phyloP scores from a whole-genome alignment of 108 stramenopile genomes.

The Nitzschia sp. region DNA sequence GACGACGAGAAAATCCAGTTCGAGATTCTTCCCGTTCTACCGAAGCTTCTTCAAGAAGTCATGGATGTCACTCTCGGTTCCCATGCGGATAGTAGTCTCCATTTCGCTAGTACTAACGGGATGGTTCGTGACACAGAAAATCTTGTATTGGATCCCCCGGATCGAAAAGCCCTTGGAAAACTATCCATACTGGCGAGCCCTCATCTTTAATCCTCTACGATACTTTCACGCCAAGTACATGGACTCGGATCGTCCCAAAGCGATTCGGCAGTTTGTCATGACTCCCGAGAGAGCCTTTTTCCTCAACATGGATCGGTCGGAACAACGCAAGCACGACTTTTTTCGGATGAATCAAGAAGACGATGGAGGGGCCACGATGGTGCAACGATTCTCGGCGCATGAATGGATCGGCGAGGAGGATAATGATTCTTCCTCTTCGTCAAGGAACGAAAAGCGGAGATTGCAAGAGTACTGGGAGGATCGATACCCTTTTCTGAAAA shows the following conservation, averaged over 20 bases:
- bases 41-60: too few species aligned
- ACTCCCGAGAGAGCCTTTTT: constrained; percentile 7
- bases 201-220: constrained; percentile 16
- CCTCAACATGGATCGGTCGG: constrained; percentile 7
- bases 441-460: background rate
- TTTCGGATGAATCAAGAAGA: background rate
- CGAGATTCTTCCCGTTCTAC: too few species aligned
- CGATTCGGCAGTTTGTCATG: background rate
- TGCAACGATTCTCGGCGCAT: constrained; percentile 14
- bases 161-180: constrained; percentile 1
- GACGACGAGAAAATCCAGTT: too few species aligned
- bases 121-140: background rate
- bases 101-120: background rate
- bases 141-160: background rate
- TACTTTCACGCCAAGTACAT: background rate
- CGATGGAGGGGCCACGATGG: background rate
- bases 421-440: background rate
- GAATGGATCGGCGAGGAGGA: background rate
- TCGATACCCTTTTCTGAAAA: background rate
- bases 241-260: background rate
- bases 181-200: constrained; percentile 7
- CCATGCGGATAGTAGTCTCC: background rate
- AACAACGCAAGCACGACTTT: constrained; percentile 1
- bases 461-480: constrained; percentile 2
- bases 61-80: too few species aligned